Percentiles rank a stretch among this genome's conserved stretches.
phyloP scores from a whole-genome alignment of 768 basidiomycete species.

The Suillus subalutaceus region DNA sequence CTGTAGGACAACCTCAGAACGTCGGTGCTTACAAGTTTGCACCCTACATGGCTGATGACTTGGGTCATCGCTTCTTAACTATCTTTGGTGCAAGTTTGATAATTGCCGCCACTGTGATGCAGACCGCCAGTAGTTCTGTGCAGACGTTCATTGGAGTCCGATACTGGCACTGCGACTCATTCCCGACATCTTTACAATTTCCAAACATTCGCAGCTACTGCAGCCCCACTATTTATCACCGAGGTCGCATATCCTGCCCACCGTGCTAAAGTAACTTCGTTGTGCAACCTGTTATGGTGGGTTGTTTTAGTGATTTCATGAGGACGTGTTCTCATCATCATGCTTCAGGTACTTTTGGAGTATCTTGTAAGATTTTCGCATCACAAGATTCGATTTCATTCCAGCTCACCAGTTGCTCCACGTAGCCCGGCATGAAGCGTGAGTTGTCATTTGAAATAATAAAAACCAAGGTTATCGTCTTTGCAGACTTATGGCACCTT shows the following conservation, averaged over 20 bases:
- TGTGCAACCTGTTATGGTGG: conserved; percentile 39
- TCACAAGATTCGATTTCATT: neutral
- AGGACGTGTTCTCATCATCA: conserved; percentile 15
- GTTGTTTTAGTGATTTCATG: conserved; percentile 1
- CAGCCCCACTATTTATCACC: conserved; percentile 52
- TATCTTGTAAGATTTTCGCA: conserved; percentile 31
- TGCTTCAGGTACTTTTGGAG: conserved; percentile 36
- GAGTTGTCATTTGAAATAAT: neutral
- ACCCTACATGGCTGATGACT: too few species aligned
- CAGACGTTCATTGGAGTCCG: conserved; percentile 49
- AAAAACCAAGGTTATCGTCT: neutral
- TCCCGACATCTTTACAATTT: too few species aligned
- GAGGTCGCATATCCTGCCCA: conserved; percentile 56
- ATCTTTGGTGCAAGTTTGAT: conserved; percentile 21
- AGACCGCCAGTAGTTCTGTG: conserved; percentile 41
- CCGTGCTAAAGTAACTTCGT: conserved; percentile 45
- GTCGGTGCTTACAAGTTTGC: conserved; percentile 33
- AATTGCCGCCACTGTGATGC: conserved; percentile 42
- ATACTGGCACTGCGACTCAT: neutral
- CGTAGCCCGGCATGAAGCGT: conserved; percentile 66
- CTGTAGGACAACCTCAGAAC: too few species aligned
- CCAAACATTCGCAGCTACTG: conserved; percentile 40
- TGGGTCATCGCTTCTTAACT: too few species aligned
- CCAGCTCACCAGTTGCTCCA: neutral
- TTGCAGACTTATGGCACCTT: conserved; percentile 24